Evolutionary conservation across 2,329 filamentous ascomycete genomes (phyloP).

Genomic region (Xylaria hypoxylon): DNA sequence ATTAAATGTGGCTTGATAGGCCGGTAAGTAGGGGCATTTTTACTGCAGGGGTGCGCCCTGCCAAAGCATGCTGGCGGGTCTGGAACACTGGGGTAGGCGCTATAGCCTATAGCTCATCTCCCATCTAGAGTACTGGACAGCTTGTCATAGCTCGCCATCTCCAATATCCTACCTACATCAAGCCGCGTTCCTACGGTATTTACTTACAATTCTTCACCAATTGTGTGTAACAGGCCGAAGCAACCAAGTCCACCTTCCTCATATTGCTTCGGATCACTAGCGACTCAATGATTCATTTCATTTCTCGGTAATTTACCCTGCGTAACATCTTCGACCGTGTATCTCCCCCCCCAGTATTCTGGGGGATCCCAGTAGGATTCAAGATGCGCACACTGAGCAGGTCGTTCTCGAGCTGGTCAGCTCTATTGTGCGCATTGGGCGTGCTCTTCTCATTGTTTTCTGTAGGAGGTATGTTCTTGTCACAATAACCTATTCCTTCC

Average conservation of each 20-base stretch:
- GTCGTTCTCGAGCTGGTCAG: slow-evolving; percentile 72
- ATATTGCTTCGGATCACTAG: slow-evolving; percentile 1
- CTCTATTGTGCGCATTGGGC: slow-evolving; percentile 69
- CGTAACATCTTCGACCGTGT: slow-evolving; percentile 49
- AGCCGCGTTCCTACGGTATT: slow-evolving; percentile 3
- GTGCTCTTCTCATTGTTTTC: slow-evolving; percentile 70
- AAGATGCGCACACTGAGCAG: slow-evolving; percentile 63
- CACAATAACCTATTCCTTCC: not conserved
- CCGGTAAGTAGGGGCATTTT: too few relatives aligned
- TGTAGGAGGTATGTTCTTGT: slow-evolving; percentile 68
- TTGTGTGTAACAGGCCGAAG: slow-evolving; percentile 23
- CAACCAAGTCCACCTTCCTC: not conserved
- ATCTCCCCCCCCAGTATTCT: slow-evolving; percentile 33
- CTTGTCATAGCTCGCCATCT: slow-evolving; percentile 29
- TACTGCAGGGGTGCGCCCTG: too few relatives aligned
- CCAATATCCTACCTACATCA: not conserved
- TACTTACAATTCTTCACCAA: slow-evolving; percentile 14
- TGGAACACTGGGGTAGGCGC: slow-evolving; percentile 1
- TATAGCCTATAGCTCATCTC: too few relatives aligned
- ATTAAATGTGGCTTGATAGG: too few relatives aligned
- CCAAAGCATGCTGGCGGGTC: not conserved
- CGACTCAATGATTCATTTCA: slow-evolving; percentile 33
- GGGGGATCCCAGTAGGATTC: slow-evolving; percentile 48
- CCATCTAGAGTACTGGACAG: slow-evolving; percentile 24
- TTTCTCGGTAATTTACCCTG: slow-evolving; percentile 29